Evolutionary conservation across 2,329 filamentous ascomycete species (phyloP), one percentile per base, ranked within the genome.

Genomic region (Fusarium xyrophilum): DNA sequence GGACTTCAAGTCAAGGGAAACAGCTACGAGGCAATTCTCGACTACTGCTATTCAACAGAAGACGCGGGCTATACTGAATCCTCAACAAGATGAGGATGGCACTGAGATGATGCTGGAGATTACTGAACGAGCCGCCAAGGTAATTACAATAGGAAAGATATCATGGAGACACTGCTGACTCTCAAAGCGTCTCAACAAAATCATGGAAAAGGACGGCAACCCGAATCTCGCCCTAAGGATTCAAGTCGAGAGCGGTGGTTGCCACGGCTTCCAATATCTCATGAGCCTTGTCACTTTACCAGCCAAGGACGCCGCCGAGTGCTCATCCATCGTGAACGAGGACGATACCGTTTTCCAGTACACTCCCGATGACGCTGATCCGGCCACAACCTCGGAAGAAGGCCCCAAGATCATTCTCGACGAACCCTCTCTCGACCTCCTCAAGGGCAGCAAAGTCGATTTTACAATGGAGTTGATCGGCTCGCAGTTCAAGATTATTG

Each of bases 211-310:
- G 71, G 89, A 92, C 73, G 75, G 78, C 21, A 96, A 97, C 77
- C 92, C 93, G 4, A 84, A 91, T 74, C 87, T 97, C 33, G 92
- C 93, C 27, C 86, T 99, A n/a, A 92, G 95, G 54, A 92, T 99
- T 70, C 90, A 92, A 65, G 94, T 99, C 61, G 93, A 97, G 76
- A 93, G 91, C 59, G 96, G 96, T 68, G 96, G 96, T 58, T 99
- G 96, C 79, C 96, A 99, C 80, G 96, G 96, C 51, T 99, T 99
- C 79, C 96, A 99, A 78, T 99, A 99, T 77, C 82, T 97, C 47
- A 97, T 99, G 92, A 92, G 90, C 19, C 85, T 98, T 7, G 90
- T 93, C 5, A 88, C 86, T 1, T 80, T 90, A 2, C 88, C 88
- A 0, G 64, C 76, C 9, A 73, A 77, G 47, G 76, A 77, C 19